phyloP scores from a whole-genome alignment of 352 stramenopile genomes.

The Globisporangium yorkense region DNA sequence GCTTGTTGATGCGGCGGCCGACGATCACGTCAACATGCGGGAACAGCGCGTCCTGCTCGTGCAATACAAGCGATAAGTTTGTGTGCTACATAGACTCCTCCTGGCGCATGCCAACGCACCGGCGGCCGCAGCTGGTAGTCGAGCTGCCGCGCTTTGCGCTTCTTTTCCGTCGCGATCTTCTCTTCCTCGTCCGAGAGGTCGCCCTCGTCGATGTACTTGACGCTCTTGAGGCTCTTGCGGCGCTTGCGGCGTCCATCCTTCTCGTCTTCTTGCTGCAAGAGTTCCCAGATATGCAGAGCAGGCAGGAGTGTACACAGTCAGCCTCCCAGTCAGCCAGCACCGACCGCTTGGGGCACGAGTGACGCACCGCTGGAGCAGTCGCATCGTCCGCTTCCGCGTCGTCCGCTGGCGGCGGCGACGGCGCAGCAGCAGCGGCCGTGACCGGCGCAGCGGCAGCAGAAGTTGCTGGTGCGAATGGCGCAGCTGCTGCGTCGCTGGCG shows the following conservation, averaged over 20 bases:
- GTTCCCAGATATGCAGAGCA: background rate
- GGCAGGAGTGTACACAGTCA: no score
- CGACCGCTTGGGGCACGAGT: no score
- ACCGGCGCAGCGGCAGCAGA: no score
- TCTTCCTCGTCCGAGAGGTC: constrained; percentile 72
- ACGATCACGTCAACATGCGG: constrained; percentile 80
- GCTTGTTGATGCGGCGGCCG: constrained; percentile 72
- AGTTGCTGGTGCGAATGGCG: background rate
- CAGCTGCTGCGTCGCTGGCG: background rate
- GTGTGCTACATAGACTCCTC: background rate
- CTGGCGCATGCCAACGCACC: constrained; percentile 2
- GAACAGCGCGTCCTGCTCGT: constrained; percentile 50
- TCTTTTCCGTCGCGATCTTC: constrained; percentile 43
- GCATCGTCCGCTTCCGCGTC: background rate
- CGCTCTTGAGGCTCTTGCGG: constrained; percentile 37
- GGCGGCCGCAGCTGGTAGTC: constrained; percentile 58
- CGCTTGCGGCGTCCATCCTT: constrained; percentile 26
- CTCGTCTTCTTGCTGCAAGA: constrained; percentile 1
- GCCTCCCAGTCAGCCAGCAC: no score
- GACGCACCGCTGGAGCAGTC: no score
- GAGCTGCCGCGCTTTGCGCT: constrained; percentile 63
- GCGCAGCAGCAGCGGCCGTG: background rate
- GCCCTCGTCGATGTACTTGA: constrained; percentile 74
- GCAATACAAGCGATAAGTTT: constrained; percentile 3
- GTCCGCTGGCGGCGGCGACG: background rate